A percentile compares a stretch with the other conserved stretches of the same genome.
Evolutionary conservation across 2,329 filamentous ascomycete genomes (phyloP).

Genomic region (Paraphaeosphaeria minitans): DNA sequence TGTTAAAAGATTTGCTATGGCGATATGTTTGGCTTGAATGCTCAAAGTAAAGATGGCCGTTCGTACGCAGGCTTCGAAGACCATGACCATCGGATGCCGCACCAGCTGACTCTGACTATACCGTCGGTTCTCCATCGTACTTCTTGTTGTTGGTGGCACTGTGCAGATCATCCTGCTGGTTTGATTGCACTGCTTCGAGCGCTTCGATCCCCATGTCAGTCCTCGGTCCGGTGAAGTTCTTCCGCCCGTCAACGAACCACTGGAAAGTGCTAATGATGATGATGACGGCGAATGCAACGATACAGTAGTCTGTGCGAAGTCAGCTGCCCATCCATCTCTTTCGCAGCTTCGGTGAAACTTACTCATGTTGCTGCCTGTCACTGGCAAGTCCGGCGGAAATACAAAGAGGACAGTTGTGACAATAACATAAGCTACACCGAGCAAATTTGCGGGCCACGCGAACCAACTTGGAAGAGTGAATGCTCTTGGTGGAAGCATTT

Average conservation of each 20-base stretch:
- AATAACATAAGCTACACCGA: constrained; percentile 68
- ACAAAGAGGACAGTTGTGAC: constrained; percentile 78
- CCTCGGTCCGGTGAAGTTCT: constrained; percentile 62
- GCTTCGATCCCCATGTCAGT: constrained; percentile 51
- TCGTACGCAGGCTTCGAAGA: background rate
- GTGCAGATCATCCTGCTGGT: constrained; percentile 17
- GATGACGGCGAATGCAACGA: constrained; percentile 63
- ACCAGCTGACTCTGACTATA: background rate
- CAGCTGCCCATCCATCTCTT: constrained; percentile 11
- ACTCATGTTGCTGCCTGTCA: constrained; percentile 72
- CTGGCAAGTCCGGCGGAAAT: constrained; percentile 71
- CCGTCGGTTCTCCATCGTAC: constrained; percentile 14
- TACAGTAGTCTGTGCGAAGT: constrained; percentile 52
- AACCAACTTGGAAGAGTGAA: constrained; percentile 62
- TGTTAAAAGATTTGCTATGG: background rate
- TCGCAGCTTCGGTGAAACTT: constrained; percentile 28
- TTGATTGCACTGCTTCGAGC: constrained; percentile 36
- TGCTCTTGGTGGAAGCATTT: constrained; percentile 63
- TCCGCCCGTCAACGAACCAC: constrained; percentile 65
- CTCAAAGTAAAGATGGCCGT: background rate
- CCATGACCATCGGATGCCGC: background rate
- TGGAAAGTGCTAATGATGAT: constrained; percentile 62
- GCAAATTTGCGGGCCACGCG: constrained; percentile 64
- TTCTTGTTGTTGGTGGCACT: constrained; percentile 14
- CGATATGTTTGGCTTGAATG: background rate